A percentile compares a stretch with the other conserved stretches of the same genome.
These are phyloP conservation scores for Solanum microdontum DNA, from an alignment of 257 asterid genomes.

Conservation along the genomic window DNA sequence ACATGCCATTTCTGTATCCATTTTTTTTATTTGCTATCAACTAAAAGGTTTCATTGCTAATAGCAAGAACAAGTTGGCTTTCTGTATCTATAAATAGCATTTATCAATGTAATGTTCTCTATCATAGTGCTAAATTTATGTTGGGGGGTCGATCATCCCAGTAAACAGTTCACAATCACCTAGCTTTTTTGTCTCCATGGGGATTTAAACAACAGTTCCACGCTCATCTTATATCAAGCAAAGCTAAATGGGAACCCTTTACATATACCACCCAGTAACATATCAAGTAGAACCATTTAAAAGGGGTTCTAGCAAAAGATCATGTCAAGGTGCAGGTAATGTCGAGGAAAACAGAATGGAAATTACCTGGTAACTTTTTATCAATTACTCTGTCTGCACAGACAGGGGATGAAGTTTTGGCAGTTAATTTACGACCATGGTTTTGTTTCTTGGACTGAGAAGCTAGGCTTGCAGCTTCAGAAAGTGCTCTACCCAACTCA, in stretches of 20 bases:
- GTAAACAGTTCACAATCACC: background rate
- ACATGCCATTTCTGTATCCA: background rate
- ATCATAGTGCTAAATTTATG: background rate
- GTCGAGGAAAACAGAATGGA: background rate
- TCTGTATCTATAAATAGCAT: background rate
- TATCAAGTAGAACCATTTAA: background rate
- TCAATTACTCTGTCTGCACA: conserved; percentile 28
- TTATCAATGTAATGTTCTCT: background rate
- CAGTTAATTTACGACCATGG: conserved; percentile 15
- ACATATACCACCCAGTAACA: background rate
- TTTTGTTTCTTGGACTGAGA: conserved; percentile 31
- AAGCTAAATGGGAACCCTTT: background rate
- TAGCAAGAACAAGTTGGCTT: background rate
- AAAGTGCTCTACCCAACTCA: conserved; percentile 64
- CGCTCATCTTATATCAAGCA: background rate
- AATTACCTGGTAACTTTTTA: conserved; percentile 45
- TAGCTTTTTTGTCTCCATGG: background rate
- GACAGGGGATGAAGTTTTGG: conserved; percentile 14
- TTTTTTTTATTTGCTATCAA: background rate
- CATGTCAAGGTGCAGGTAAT: background rate
- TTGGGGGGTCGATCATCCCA: background rate
- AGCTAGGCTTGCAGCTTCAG: conserved; percentile 46
- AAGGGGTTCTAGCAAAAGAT: background rate
- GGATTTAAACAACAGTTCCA: background rate
- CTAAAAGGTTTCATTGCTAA: background rate